Evolutionary conservation across 2,329 filamentous ascomycete species (phyloP).

Genomic region (Neurospora sp.): DNA sequence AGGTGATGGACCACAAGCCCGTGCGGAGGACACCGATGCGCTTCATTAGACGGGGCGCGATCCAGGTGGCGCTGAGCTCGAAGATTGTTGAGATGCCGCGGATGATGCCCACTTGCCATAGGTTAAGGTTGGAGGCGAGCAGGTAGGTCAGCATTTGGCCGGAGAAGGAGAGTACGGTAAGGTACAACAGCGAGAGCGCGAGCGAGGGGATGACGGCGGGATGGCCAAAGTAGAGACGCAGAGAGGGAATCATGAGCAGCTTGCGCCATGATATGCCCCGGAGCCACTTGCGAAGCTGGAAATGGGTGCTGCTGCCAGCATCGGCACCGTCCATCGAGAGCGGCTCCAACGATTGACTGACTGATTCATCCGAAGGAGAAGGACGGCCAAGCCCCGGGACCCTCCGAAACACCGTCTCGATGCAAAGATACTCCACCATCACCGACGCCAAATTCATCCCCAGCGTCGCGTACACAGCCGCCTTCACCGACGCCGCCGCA

Average conservation of each 20-base stretch:
- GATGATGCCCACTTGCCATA: slow-evolving; percentile 41
- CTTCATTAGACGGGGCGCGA: slow-evolving; percentile 45
- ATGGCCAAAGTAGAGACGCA: slow-evolving; percentile 41
- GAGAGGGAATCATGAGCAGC: slow-evolving; percentile 17
- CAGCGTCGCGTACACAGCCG: slow-evolving; percentile 37
- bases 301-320: background rate
- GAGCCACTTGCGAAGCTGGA: background rate
- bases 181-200: slow-evolving; percentile 48
- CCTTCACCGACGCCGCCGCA: slow-evolving; percentile 31
- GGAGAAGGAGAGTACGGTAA: slow-evolving; percentile 49
- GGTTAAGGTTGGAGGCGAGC: slow-evolving; percentile 40
- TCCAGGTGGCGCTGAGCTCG: slow-evolving; percentile 53
- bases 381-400: slow-evolving; percentile 11
- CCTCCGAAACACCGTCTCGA: background rate
- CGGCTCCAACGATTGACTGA: background rate
- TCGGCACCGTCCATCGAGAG: background rate
- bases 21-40: slow-evolving; percentile 50
- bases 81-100: slow-evolving; percentile 43
- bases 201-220: slow-evolving; percentile 51
- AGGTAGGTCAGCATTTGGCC: slow-evolving; percentile 59
- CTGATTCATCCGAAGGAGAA: background rate
- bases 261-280: background rate
- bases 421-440: slow-evolving; percentile 26
- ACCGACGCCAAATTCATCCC: slow-evolving; percentile 38
- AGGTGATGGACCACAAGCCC: slow-evolving; percentile 62